phyloP scores from a whole-genome alignment of 2,329 filamentous ascomycete genomes.

The Nigrograna mackinnonii region DNA sequence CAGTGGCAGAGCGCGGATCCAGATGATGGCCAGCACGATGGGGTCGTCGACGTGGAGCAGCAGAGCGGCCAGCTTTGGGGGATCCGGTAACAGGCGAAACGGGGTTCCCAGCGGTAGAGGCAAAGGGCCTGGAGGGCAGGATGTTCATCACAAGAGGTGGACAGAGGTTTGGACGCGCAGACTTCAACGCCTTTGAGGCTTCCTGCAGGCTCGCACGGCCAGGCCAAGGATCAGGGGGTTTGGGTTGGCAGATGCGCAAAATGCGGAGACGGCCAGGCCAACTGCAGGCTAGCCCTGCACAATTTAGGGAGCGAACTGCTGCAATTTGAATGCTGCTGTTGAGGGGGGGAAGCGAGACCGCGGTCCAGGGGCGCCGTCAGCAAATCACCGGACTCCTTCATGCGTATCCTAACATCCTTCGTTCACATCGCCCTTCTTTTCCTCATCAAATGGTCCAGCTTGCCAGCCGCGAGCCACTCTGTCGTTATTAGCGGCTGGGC shows the following conservation, averaged over 20 bases:
- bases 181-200: conserved; percentile 45
- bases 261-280: conserved; percentile 45
- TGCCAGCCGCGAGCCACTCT: conserved; percentile 17
- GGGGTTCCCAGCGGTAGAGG: conserved; percentile 23
- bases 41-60: conserved; percentile 8
- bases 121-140: conserved; percentile 26
- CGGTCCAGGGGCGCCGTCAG: conserved; percentile 28
- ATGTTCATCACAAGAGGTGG: conserved; percentile 38
- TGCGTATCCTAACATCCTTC: conserved; percentile 28
- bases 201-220: conserved; percentile 40
- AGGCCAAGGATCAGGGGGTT: conserved; percentile 43
- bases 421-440: conserved; percentile 20
- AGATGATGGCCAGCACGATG: no score
- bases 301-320: conserved; percentile 41
- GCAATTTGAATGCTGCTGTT: conserved; percentile 40
- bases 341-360: conserved; percentile 33
- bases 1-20: no score
- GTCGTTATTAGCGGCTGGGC: conserved; percentile 21
- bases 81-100: conserved; percentile 20
- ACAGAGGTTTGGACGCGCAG: conserved; percentile 34
- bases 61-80: conserved; percentile 24
- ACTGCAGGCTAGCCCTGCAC: conserved; percentile 41
- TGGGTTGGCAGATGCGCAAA: conserved; percentile 43
- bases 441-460: no score
- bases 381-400: conserved; percentile 34